These are phyloP conservation scores for Colletotrichum acutatum DNA, from an alignment of 2,329 filamentous ascomycete genomes.

Conservation along the genomic window DNA sequence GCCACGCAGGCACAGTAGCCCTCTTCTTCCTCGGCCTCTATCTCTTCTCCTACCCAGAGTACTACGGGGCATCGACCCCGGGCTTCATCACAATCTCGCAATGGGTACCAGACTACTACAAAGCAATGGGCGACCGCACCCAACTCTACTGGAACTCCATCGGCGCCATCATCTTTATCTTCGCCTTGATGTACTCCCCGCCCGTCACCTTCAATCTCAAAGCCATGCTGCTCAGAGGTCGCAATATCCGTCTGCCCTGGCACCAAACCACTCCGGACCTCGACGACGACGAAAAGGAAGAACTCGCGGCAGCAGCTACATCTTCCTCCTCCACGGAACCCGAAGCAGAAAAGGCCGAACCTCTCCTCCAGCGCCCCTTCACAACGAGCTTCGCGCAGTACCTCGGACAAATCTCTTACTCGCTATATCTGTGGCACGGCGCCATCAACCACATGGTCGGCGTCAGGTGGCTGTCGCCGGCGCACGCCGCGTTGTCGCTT, in stretches of 20 bases:
- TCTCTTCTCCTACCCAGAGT: slow-evolving; percentile 14
- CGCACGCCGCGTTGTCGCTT: background rate
- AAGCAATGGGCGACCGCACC: background rate
- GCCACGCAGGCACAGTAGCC: background rate
- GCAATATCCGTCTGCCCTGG: background rate
- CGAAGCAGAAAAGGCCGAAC: slow-evolving; percentile 52
- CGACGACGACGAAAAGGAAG: slow-evolving; percentile 49
- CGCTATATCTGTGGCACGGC: slow-evolving; percentile 70
- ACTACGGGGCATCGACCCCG: background rate
- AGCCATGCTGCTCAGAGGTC: slow-evolving; percentile 48
- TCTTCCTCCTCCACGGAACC: slow-evolving; percentile 63
- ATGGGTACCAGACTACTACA: slow-evolving; percentile 3
- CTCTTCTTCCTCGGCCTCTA: background rate
- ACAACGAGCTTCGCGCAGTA: slow-evolving; percentile 63
- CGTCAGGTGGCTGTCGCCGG: slow-evolving; percentile 37
- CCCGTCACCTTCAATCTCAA: slow-evolving; percentile 52
- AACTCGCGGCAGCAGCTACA: slow-evolving; percentile 48
- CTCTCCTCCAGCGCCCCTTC: slow-evolving; percentile 59
- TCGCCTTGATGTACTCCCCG: slow-evolving; percentile 38
- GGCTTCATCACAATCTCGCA: background rate
- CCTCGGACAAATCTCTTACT: slow-evolving; percentile 69
- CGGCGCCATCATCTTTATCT: slow-evolving; percentile 32
- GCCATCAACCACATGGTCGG: slow-evolving; percentile 61
- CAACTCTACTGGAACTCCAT: slow-evolving; percentile 40
- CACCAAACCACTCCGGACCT: background rate